Evolutionary conservation across 192 early-diverging fungal genomes (phyloP), one percentile per base, ranked within the genome.

Genomic region (Rhizophagus sp.): DNA sequence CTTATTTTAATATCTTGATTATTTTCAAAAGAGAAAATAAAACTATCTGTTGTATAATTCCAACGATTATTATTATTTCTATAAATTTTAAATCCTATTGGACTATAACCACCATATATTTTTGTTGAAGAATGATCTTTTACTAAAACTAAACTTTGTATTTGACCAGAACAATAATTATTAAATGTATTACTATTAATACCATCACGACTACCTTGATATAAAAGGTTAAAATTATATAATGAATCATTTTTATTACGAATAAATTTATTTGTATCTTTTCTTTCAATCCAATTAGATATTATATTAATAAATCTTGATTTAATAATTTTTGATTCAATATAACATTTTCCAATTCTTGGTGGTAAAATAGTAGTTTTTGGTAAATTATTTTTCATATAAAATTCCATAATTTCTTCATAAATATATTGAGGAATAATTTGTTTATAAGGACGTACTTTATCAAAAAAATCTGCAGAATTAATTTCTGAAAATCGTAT

Each of bases 401-500:
- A 36, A 61, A 75, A 75, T 27, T 39, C 47, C 27, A 75, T 15
- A 22, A 75, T 25, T 61, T 62, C 52, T 25, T 75, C 50, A 24
- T 57, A 75, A 22, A 75, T 19, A 24, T 50, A 4, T 2, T 17
- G 2, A 12, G 73, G 52, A 11, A 75, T 15, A 50, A 27, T 36
- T 62, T 22, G 30, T 61, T 75, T 27, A 75, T 61, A 75, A 10
- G 50, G 73, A 1, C 24, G 41, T 11, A 75, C 34, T 75, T 75
- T 62, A 62, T 34, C 50, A 22, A 19, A 62, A 75, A 57, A 75
- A 61, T 75, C 73, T 0, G 73, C n/a, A 5, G 73, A 75, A 25
- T 22, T 7, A 19, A 75, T 75, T 62, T 75, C 50, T 30, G 50
- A 75, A 61, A 75, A 75, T 30, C 73, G 1, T 36, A 75, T 75